phyloP scores from a whole-genome alignment of 352 stramenopile species.

The Pythium inflatum region DNA sequence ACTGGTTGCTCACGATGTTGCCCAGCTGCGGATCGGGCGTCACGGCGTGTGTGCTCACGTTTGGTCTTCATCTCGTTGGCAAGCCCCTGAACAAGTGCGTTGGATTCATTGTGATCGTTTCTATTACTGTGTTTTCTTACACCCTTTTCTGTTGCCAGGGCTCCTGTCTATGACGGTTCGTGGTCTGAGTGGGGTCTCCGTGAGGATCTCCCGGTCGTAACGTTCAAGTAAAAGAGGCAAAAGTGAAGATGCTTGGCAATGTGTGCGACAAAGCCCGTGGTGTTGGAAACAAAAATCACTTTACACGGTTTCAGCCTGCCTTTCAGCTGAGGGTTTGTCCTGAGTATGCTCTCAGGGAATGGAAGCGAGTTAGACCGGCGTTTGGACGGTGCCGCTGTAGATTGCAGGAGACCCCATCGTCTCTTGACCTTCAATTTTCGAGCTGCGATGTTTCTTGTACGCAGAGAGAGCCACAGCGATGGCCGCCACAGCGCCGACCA shows the following conservation, averaged over 20 bases:
- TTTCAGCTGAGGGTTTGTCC: constrained; percentile 1
- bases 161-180: constrained; percentile 88
- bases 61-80: constrained; percentile 64
- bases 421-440: not conserved
- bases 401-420: constrained; percentile 4
- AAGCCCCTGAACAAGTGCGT: constrained; percentile 74
- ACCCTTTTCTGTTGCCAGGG: constrained; percentile 44
- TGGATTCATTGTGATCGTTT: no score
- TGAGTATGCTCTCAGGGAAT: constrained; percentile 2
- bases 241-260: not conserved
- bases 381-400: constrained; percentile 28
- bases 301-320: not conserved
- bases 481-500: constrained; percentile 21
- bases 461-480: constrained; percentile 18
- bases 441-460: constrained; percentile 10
- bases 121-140: no score
- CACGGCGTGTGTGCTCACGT: constrained; percentile 65
- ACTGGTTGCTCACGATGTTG: no score
- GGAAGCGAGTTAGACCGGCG: constrained; percentile 22
- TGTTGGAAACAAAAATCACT: not conserved
- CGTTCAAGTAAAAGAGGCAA: constrained; percentile 15
- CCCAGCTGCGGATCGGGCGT: constrained; percentile 82
- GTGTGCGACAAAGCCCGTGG: not conserved
- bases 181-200: constrained; percentile 87
- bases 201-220: constrained; percentile 62